Base-by-base conservation (phyloP, 2,329 filamentous ascomycete genomes). In the Fusarium zealandicum region DNA sequence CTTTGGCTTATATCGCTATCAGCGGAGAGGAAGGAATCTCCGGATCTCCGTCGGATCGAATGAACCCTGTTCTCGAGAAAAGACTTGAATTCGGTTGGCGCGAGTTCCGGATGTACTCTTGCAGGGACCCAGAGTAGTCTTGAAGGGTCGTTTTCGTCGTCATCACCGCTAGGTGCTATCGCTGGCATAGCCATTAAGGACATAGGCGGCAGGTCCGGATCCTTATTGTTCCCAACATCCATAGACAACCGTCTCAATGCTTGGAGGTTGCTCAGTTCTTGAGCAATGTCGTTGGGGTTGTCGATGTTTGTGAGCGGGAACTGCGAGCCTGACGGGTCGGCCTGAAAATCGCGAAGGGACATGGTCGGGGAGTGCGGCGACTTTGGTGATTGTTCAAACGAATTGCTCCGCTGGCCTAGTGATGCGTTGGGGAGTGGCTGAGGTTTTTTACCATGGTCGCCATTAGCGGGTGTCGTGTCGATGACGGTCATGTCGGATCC, bases 71-170 rank as follows among this genome's bases (percentile, higher is more conserved):
- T 96, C 69, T 99, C 93, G 2, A 99, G 83, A 65, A 98, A 99
- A 1, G 89, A 93, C 74, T 96, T 97, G 80, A 98, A 99, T 66
- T 97, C 95, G 69, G 90, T 92, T 1, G 95, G 95, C 3, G 95
- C 95, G 41, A 99, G 80, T 74, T 99, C 95, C 1, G 95, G 95
- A 68, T 99, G 95, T 22, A 99, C 83, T 53, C 92, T 86, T 18
- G 95, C 95, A 5, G 95, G 95, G 6, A 99, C 95, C 95, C 95
- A 99, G 63, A 98, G 90, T 54, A 98, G 77, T 58, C 92, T 85
- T 2, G 93, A 92, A 7, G 92, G 86, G 70, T 98, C 93, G 66
- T 92, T 89, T 71, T 96, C 92, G 67, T 96, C 89, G 59, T 91
- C 89, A 55, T 85, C 83, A 27, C 86, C 84, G 3, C 81, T 86